Percentiles rank a stretch among this genome's conserved stretches.
Conservation (phyloP, 208 protist genomes). For the Crithidia expoeki region DNA sequence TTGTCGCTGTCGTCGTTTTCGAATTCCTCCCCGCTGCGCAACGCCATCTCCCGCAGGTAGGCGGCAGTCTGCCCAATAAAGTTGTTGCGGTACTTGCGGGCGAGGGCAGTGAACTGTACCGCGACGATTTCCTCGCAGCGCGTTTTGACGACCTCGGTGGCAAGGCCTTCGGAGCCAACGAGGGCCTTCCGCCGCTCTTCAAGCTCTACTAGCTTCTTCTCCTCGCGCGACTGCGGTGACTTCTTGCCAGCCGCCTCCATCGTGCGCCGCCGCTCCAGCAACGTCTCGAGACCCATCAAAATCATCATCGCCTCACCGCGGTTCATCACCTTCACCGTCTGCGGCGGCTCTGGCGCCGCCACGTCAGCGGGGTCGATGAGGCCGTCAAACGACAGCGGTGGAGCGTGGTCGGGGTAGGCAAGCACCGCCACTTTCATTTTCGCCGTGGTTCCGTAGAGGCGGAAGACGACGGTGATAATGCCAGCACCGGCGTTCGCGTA, state of each 20-base stretch:
- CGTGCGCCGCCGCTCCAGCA: constrained; percentile 68
- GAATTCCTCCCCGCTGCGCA: constrained; percentile 48
- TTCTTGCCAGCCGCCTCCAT: constrained; percentile 33
- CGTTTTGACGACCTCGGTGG: constrained; percentile 50
- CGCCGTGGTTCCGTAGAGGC: constrained; percentile 64
- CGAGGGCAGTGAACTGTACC: constrained; percentile 72
- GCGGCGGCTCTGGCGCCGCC: constrained; percentile 26
- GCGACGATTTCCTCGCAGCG: constrained; percentile 61
- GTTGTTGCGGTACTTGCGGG: constrained; percentile 73
- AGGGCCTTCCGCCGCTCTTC: constrained; percentile 66
- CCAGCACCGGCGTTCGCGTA: constrained; percentile 38
- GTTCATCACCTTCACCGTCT: constrained; percentile 56
- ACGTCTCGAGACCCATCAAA: constrained; percentile 78
- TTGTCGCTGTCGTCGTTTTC: constrained; percentile 17
- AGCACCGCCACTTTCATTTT: constrained; percentile 75
- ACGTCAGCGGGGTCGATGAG: constrained; percentile 41
- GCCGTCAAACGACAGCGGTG: constrained; percentile 65
- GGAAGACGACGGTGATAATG: constrained; percentile 46
- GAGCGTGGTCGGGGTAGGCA: constrained; percentile 62
- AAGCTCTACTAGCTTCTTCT: constrained; percentile 67
- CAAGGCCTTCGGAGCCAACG: constrained; percentile 64
- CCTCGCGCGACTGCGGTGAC: constrained; percentile 24
- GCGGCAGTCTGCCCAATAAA: constrained; percentile 78
- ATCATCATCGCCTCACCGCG: constrained; percentile 80
- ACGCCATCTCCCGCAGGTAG: constrained; percentile 79